Base-by-base conservation (phyloP, 2,329 filamentous ascomycete species). In the Calycina herbarum region DNA sequence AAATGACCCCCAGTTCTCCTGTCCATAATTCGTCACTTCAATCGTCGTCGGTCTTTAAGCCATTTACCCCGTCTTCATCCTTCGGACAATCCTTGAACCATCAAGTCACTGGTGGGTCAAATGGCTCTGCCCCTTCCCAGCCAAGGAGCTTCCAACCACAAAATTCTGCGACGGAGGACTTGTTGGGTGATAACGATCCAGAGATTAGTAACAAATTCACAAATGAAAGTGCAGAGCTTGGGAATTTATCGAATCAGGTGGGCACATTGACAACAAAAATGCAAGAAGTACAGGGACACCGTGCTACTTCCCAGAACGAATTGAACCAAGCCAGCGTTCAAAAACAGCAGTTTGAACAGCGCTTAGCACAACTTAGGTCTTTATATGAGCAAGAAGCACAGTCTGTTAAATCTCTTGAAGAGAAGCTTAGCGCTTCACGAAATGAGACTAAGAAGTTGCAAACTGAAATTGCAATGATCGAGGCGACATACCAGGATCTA, bases 231-330 rank as follows among this genome's bases (percentile, higher is more conserved):
- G 90, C 91, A 0, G 95, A 99, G 77, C 84, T 99, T 65, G 95
- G 94, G 61, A 98, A 99, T 76, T 83, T 99, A 72, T 97, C 94
- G 0, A 98, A 96, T 77, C 95, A 98, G 77, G 93, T 99, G 69
- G 89, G 93, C 38, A 94, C 91, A 2, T 80, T 99, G 64, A 91
- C 94, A 0, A 96, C 90, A 75, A 93, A 99, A 79, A 97, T 96
- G 88, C 93, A 97, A 76, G 93, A 94, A 71, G 90, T 97, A 1
- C 93, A 96, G 76, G 87, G 84, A 40, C 94, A 97, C 79, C 90
- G 93, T 69, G 85, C 82, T 5, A 86, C 87, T 1, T 90, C 91
- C 0, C 93, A 97, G 77, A 89, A 90, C 69, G 92, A 97, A 66
- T 80, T 98, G 61, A 91, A 85, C 67, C 92, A 94, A 74, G 89